phyloP scores from a whole-genome alignment of 2,329 filamentous ascomycete species.

The Ploettnerulaceae sp. region DNA sequence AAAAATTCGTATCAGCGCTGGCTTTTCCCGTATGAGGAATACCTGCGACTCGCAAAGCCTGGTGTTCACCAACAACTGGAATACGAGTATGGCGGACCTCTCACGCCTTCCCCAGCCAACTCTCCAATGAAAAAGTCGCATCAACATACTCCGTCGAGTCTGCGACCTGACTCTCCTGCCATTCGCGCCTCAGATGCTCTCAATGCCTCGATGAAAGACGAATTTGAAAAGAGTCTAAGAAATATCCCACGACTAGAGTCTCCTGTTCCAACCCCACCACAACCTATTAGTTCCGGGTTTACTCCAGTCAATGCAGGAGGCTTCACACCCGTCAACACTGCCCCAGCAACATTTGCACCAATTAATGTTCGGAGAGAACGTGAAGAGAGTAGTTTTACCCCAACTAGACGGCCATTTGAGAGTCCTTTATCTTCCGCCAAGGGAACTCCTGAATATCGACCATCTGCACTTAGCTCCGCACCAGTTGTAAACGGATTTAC shows the following conservation, averaged over 20 bases:
- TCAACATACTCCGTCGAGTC: constrained; percentile 53
- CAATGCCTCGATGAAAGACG: constrained; percentile 47
- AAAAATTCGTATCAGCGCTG: constrained; percentile 98
- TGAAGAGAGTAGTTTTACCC: constrained; percentile 49
- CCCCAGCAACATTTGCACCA: constrained; percentile 50
- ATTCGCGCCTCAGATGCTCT: constrained; percentile 51
- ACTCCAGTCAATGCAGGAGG: constrained; percentile 46
- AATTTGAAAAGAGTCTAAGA: constrained; percentile 33
- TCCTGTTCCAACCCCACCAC: constrained; percentile 25
- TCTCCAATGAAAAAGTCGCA: constrained; percentile 66
- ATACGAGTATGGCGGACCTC: constrained; percentile 84
- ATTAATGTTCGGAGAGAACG: constrained; percentile 41
- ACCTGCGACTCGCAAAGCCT: constrained; percentile 82
- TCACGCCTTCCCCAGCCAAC: constrained; percentile 72
- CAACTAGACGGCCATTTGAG: constrained; percentile 46
- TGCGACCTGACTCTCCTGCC: constrained; percentile 63
- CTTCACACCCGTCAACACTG: constrained; percentile 61
- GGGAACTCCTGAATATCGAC: constrained; percentile 59
- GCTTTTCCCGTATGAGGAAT: constrained; percentile 96
- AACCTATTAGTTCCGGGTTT: constrained; percentile 32
- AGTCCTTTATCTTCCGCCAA: constrained; percentile 60
- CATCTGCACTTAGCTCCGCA: constrained; percentile 49
- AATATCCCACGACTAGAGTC: constrained; percentile 34
- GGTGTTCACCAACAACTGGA: constrained; percentile 96
- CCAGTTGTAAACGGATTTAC: constrained; percentile 45